Evolutionary conservation across 73 alveolate species (phyloP).

Genomic region (Halteria grandinella): DNA sequence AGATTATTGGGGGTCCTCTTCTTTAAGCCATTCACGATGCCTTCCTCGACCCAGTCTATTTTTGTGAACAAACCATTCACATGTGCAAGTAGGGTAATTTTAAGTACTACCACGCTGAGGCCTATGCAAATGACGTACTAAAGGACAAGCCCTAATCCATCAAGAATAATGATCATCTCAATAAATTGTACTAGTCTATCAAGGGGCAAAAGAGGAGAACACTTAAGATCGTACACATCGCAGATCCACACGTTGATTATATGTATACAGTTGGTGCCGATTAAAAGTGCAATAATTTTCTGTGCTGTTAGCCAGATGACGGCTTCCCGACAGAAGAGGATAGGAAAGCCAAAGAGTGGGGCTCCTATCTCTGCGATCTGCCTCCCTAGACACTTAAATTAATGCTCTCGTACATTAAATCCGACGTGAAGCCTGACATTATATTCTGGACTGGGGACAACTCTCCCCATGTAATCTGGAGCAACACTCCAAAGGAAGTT

Average conservation of each 20-base stretch:
- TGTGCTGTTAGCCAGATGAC: constrained; percentile 82
- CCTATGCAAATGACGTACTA: not conserved
- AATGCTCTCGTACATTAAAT: not conserved
- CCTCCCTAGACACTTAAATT: not conserved
- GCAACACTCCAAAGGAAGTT: constrained; percentile 12
- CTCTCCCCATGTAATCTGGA: constrained; percentile 74
- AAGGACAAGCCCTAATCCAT: constrained; percentile 15
- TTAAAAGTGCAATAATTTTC: constrained; percentile 74
- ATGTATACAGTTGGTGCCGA: constrained; percentile 78
- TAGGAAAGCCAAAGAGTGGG: constrained; percentile 56
- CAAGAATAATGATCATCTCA: constrained; percentile 11
- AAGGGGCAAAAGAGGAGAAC: constrained; percentile 16
- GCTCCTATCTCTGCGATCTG: constrained; percentile 44
- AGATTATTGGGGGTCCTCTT: no score
- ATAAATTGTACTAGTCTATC: not conserved
- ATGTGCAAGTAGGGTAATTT: not conserved
- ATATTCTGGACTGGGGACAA: constrained; percentile 90
- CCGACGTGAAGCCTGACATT: constrained; percentile 73
- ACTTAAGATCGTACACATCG: constrained; percentile 41
- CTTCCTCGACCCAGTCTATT: constrained; percentile 23
- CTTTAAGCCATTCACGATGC: no score
- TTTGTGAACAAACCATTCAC: constrained; percentile 16
- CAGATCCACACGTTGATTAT: constrained; percentile 90
- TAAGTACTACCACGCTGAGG: not conserved
- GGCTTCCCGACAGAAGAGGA: constrained; percentile 77